phyloP scores from a whole-genome alignment of 345 rosid genomes.

The Hevea brasiliensis region DNA sequence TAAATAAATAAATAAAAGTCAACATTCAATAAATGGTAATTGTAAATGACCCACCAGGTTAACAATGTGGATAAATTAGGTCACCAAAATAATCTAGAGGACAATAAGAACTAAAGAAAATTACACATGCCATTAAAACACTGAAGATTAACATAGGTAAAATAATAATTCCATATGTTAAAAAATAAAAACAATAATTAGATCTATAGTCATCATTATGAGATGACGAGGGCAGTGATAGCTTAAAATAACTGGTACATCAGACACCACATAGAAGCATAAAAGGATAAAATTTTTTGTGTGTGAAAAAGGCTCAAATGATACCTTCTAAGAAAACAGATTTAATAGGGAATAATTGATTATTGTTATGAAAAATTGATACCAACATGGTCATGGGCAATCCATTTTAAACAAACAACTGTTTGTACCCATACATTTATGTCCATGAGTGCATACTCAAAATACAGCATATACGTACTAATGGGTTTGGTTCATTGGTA shows the following conservation, averaged over 20 bases:
- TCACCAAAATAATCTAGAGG: slow-evolving; percentile 1
- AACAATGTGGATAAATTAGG: not conserved
- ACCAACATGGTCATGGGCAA: not conserved
- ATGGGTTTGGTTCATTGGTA: too few species aligned
- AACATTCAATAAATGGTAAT: not conserved
- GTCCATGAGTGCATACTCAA: not conserved
- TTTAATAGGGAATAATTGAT: not conserved
- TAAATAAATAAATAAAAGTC: not conserved
- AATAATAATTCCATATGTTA: not conserved
- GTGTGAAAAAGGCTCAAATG: not conserved
- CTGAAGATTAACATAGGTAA: not conserved
- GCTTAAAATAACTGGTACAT: not conserved
- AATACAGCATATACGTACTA: too few species aligned
- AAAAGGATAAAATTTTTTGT: not conserved
- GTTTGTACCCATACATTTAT: not conserved
- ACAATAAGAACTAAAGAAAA: not conserved
- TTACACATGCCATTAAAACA: not conserved
- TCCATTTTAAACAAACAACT: not conserved
- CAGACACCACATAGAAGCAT: not conserved
- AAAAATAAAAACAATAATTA: not conserved
- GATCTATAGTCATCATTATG: too few species aligned
- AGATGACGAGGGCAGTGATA: too few species aligned
- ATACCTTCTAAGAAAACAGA: not conserved
- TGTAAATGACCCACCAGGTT: not conserved
- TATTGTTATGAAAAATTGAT: too few species aligned